Evolutionary conservation across 257 asterid genomes (phyloP), one percentile per base, ranked within the genome.

Genomic region (Anisodus tanguticus): DNA sequence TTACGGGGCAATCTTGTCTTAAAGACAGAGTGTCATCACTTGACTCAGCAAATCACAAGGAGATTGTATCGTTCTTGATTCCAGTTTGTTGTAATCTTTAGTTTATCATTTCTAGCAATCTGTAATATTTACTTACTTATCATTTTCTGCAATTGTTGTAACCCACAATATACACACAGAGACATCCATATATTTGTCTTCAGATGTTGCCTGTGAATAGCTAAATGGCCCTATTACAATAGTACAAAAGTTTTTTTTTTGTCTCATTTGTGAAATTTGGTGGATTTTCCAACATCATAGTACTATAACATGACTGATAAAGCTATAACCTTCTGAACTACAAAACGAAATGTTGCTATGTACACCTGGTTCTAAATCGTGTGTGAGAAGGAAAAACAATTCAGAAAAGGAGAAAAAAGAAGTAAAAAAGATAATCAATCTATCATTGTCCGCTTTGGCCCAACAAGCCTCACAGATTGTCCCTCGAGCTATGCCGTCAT

Each of bases 311-410:
- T 35, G 39, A 1, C 19, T 10, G 60, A 47, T 68, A 19, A n/a
- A 47, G 37, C 59, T 31, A 31, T 19, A 19, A 0, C 57, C 39
- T 72, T 72, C 80, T 72, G 60, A 74, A 49, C 60, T 47, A 13
- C 45, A 6, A 51, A 76, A 74, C 81, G 22, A 12, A 6, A 45
- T 51, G 63, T 22, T 17, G 3, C 37, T 22, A 22, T 22, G 69
- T 8, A 62, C 15, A 8, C 39, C 69, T 62, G 6, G 3, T 62
- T 62, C 22, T 22, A 19, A 62, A 62, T 8, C 19, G 6, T 62
- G 13, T 76, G 81, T 15, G 43, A 76, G 81, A 76, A 76, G 37
- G 79, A 43, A 9, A 71, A 10, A 16, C 80, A 45, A 10, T 9
- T 71, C 80, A 71, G 39, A 10, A 9, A 4, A 77, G 11, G 4